These are phyloP conservation scores for Chalaropsis ovoidea DNA, from an alignment of 2,329 filamentous ascomycete species.

Conservation along the genomic window DNA sequence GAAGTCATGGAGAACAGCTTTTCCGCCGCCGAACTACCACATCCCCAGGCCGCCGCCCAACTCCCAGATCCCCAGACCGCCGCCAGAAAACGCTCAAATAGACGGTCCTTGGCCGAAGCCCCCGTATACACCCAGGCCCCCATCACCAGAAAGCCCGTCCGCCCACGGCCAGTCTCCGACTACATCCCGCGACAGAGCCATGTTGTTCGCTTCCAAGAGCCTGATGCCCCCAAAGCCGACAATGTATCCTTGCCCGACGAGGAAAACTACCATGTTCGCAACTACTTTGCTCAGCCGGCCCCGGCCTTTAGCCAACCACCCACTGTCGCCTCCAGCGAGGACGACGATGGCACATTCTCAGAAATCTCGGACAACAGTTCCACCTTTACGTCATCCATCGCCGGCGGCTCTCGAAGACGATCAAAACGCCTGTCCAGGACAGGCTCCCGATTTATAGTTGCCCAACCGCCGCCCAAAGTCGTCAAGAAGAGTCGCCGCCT, in stretches of 20 bases:
- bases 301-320: not conserved
- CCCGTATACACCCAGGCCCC: slow-evolving; percentile 6
- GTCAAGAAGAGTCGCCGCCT: slow-evolving; percentile 54
- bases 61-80: not conserved
- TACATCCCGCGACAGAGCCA: slow-evolving; percentile 35
- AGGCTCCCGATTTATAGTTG: slow-evolving; percentile 56
- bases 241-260: slow-evolving; percentile 18
- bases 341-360: slow-evolving; percentile 36
- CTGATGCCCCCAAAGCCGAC: slow-evolving; percentile 11
- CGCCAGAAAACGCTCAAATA: slow-evolving; percentile 9
- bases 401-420: slow-evolving; percentile 26
- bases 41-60: not conserved
- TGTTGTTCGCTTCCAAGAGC: slow-evolving; percentile 40
- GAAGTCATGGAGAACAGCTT: slow-evolving; percentile 18
- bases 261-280: slow-evolving; percentile 23
- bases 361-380: slow-evolving; percentile 40
- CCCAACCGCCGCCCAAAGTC: slow-evolving; percentile 53
- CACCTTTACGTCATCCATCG: slow-evolving; percentile 29
- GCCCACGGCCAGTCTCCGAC: slow-evolving; percentile 34
- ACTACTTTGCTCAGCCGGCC: slow-evolving; percentile 18
- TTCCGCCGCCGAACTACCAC: not conserved
- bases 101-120: slow-evolving; percentile 16
- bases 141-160: slow-evolving; percentile 26
- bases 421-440: slow-evolving; percentile 24
- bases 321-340: slow-evolving; percentile 37